Base-by-base conservation (phyloP, 2,329 filamentous ascomycete species). In the Clonostachys sp. region DNA sequence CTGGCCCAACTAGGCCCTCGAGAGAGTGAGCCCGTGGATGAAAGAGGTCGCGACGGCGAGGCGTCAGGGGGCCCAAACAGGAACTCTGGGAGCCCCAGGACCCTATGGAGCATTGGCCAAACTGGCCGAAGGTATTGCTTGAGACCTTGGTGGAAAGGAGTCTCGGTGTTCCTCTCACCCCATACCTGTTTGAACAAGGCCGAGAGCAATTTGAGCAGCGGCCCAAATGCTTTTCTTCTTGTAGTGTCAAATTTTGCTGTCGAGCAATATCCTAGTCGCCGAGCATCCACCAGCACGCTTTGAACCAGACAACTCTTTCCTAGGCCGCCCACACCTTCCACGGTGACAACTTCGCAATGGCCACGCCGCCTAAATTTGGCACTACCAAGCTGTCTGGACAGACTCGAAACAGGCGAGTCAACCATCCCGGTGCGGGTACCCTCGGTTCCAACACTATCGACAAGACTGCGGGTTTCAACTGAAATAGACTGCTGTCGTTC, bases 71-170 rank as follows among this genome's bases (percentile, higher is more conserved):
- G 64, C 5, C 79, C 80, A 17, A 86, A 70, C 7, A 86, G 67
- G 66, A 92, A 95, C 57, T 92, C 85, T 1, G 83, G 83, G 33
- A 86, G 70, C 3, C 78, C 80, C 6, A 86, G 70, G 3, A 81
- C 64, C 51, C 76, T 77, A 56, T 85, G 81, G 48, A 86, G 67
- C 67, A 78, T 77, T 8, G 80, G 79, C 83, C 83, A 86, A 13
- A 82, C 73, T 2, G 83, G 82, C 24, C 75, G 75, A 41, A 85
- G 74, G 51, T 83, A 83, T 45, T 83, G 74, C 61, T 81, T 83
- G 34, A 86, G 60, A 2, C 73, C 66, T 54, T 80, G 76, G 51
- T 86, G 83, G 48, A 86, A 84, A 3, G 74, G 68, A 1, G 82
- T 85, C 40, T 84, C 79, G 0, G 82, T 84, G 55, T 85, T 81